phyloP scores from a whole-genome alignment of 345 rosid species.

The Eucalyptus pauciflora region DNA sequence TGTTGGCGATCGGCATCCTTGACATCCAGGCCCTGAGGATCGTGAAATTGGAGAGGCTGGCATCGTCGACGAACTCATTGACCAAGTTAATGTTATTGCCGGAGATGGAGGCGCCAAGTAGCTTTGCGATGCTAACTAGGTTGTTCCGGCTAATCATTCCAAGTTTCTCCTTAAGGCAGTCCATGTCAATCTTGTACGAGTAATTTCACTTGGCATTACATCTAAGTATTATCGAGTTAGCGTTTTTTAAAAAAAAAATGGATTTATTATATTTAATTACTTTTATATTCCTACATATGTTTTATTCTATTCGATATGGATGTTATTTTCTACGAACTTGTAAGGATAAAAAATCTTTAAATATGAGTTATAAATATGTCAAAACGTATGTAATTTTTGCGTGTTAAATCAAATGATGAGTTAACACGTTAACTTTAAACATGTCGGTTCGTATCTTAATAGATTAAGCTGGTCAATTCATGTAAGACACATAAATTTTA shows the following conservation, averaged over 20 bases:
- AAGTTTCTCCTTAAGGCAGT: too few species aligned
- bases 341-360: not conserved
- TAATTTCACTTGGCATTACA: not conserved
- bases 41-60: not conserved
- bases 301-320: not conserved
- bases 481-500: too few species aligned
- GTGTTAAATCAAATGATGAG: not conserved
- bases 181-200: not conserved
- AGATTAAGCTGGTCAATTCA: too few species aligned
- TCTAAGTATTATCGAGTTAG: not conserved
- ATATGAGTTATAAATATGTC: not conserved
- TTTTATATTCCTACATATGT: not conserved
- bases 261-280: too few species aligned
- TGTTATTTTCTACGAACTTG: not conserved
- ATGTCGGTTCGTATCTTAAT: too few species aligned
- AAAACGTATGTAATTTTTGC: not conserved
- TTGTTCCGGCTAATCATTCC: too few species aligned
- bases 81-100: too few species aligned
- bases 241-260: not conserved
- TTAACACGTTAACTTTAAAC: not conserved
- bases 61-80: too few species aligned
- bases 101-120: too few species aligned
- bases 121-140: too few species aligned
- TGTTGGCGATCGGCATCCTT: not conserved
- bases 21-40: not conserved